phyloP scores from a whole-genome alignment of 75 land plant species.

The Picea sitchensis region DNA sequence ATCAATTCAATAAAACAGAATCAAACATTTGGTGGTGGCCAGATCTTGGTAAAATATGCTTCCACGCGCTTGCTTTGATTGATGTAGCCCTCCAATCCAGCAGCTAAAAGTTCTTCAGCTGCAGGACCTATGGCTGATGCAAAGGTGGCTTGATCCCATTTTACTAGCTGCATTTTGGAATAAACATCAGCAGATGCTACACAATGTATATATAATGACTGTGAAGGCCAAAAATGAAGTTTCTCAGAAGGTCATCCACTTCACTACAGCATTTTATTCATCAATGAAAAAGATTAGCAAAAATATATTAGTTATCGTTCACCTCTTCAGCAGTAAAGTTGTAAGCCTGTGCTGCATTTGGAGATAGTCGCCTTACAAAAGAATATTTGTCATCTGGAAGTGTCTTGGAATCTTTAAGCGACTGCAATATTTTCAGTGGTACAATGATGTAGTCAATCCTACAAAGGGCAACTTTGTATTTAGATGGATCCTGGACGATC shows the following conservation, averaged over 20 bases:
- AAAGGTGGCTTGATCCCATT: slow-evolving; percentile 81
- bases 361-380: slow-evolving; percentile 56
- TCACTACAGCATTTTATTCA: not conserved
- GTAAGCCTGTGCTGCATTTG: slow-evolving; percentile 48
- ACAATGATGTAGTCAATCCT: slow-evolving; percentile 88
- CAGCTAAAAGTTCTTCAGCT: slow-evolving; percentile 70
- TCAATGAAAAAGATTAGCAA: not conserved
- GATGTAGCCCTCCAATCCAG: slow-evolving; percentile 79
- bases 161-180: slow-evolving; percentile 39
- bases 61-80: slow-evolving; percentile 74
- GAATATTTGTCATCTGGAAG: slow-evolving; percentile 80
- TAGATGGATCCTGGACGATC: too few relatives aligned
- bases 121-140: slow-evolving; percentile 75
- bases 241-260: not conserved
- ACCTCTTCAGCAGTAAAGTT: slow-evolving; percentile 78
- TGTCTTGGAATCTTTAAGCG: slow-evolving; percentile 76
- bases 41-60: slow-evolving; percentile 77
- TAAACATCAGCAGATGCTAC: not conserved
- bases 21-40: slow-evolving; percentile 98
- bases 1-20: too few relatives aligned
- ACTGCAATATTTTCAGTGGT: slow-evolving; percentile 84
- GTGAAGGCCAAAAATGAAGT: not conserved
- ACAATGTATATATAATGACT: not conserved
- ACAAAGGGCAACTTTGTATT: not conserved
- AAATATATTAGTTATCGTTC: not conserved